Conservation (phyloP, 768 basidiomycete species). For the Kwoniella dendrophila region DNA sequence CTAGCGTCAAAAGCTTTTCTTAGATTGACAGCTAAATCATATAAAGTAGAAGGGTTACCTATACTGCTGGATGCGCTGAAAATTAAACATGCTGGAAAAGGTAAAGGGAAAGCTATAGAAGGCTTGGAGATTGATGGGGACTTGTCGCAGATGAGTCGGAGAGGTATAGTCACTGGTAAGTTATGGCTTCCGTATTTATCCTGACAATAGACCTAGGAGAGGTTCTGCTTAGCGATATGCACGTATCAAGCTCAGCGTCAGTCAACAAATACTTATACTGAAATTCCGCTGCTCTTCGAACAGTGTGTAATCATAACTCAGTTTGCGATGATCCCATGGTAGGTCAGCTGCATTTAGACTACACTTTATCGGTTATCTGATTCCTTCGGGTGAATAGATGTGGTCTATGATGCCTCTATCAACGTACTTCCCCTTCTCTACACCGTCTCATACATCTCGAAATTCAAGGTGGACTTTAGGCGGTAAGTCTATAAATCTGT, state of each 20-base stretch:
- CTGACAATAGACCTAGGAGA: no score
- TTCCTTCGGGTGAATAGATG: constrained; percentile 61
- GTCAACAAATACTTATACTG: constrained; percentile 1
- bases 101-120: constrained; percentile 24
- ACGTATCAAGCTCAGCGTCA: no score
- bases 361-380: neutral
- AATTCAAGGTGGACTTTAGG: constrained; percentile 84
- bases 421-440: constrained; percentile 42
- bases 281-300: constrained; percentile 4
- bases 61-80: constrained; percentile 68
- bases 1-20: constrained; percentile 78
- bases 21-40: constrained; percentile 65
- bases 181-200: no score
- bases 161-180: constrained; percentile 49
- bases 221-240: constrained; percentile 1
- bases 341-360: constrained; percentile 21
- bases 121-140: constrained; percentile 67
- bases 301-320: constrained; percentile 92
- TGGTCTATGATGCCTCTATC: constrained; percentile 69
- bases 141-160: constrained; percentile 60
- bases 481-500: constrained; percentile 35
- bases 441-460: constrained; percentile 34
- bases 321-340: constrained; percentile 61
- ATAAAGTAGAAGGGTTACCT: constrained; percentile 72
- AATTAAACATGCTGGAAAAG: constrained; percentile 37